phyloP scores from a whole-genome alignment of 1,284 basidiomycete species.

The Naganishia cerealis region DNA sequence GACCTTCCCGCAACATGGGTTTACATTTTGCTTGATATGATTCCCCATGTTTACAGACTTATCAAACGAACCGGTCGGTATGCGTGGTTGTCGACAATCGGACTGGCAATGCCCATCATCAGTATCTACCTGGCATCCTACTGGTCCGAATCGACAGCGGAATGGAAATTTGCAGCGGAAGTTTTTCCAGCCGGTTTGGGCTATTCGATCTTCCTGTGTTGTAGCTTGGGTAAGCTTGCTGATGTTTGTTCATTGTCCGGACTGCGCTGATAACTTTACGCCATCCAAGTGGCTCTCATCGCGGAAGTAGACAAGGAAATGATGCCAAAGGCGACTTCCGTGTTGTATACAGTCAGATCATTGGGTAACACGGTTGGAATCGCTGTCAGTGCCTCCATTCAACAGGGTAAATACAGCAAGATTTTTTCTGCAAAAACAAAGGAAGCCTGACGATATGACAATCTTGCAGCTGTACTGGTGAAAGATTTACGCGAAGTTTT shows the following conservation, averaged over 20 bases:
- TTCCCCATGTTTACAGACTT: constrained; percentile 38
- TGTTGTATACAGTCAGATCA: constrained; percentile 51
- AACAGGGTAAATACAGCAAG: constrained; percentile 40
- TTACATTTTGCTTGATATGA: not conserved
- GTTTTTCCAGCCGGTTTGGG: constrained; percentile 50
- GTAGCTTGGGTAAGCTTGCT: constrained; percentile 43
- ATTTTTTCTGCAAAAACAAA: not conserved
- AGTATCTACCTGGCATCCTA: constrained; percentile 41
- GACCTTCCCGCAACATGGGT: not conserved
- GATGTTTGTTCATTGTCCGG: not conserved
- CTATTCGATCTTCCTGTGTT: constrained; percentile 50
- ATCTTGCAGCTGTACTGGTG: constrained; percentile 26
- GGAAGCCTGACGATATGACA: not conserved
- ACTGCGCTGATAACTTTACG: not conserved
- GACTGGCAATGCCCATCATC: constrained; percentile 44
- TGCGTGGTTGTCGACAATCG: constrained; percentile 43
- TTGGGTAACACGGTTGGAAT: constrained; percentile 53
- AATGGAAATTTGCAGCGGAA: constrained; percentile 49
- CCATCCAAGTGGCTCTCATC: constrained; percentile 47
- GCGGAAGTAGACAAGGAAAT: constrained; percentile 46
- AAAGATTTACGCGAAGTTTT: constrained; percentile 24
- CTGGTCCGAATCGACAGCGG: constrained; percentile 46
- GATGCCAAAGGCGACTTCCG: constrained; percentile 54
- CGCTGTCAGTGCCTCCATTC: constrained; percentile 46
- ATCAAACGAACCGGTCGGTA: constrained; percentile 50